Conservation (phyloP, 495 filamentous ascomycete genomes). For the Lasiosphaeria hispida region DNA sequence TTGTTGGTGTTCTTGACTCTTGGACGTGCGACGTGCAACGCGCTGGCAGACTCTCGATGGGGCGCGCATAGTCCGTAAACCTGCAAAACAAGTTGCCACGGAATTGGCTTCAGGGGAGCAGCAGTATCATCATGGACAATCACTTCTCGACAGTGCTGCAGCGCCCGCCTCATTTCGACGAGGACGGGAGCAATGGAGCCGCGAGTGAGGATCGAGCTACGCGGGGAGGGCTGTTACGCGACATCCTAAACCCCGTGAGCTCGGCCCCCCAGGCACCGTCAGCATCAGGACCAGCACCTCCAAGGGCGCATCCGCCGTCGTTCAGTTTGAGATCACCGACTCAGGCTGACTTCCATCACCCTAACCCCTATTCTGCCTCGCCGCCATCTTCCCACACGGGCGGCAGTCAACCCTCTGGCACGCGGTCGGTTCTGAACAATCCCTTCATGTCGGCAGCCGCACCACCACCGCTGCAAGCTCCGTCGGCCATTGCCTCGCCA, state of each 20-base stretch:
- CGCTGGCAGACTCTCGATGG: slow-evolving; percentile 28
- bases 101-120: slow-evolving; percentile 14
- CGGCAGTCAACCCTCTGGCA: slow-evolving; percentile 22
- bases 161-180: slow-evolving; percentile 39
- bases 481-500: slow-evolving; percentile 22
- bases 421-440: slow-evolving; percentile 35
- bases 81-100: slow-evolving; percentile 18
- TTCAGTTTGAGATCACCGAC: slow-evolving; percentile 41
- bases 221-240: slow-evolving; percentile 33
- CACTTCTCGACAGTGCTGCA: slow-evolving; percentile 49
- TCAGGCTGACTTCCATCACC: slow-evolving; percentile 39
- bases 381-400: slow-evolving; percentile 21
- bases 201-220: slow-evolving; percentile 32
- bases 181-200: slow-evolving; percentile 32
- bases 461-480: slow-evolving; percentile 29
- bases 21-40: slow-evolving; percentile 16
- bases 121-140: slow-evolving; percentile 34
- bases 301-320: slow-evolving; percentile 28
- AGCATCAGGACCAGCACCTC: slow-evolving; percentile 26
- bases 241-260: slow-evolving; percentile 40
- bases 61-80: slow-evolving; percentile 27
- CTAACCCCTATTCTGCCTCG: slow-evolving; percentile 25
- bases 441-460: slow-evolving; percentile 28
- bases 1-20: not conserved
- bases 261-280: slow-evolving; percentile 22